Percentiles rank a stretch among this genome's conserved stretches.
phyloP scores from a whole-genome alignment of 2,329 filamentous ascomycete species.

The Bipolaris sorokiniana region DNA sequence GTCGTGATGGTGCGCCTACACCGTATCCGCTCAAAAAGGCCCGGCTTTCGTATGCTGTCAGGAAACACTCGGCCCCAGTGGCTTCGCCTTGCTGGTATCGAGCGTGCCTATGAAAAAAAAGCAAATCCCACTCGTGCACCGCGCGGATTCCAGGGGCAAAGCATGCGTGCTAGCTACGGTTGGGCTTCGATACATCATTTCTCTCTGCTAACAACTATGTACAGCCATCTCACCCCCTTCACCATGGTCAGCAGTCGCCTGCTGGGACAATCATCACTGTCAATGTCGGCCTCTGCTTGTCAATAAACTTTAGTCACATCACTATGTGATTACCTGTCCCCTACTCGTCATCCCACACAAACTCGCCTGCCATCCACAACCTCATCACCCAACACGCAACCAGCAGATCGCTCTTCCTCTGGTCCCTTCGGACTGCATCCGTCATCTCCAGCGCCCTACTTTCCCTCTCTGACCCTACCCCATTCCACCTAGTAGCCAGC shows the following conservation, averaged over 20 bases:
- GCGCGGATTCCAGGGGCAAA: background rate
- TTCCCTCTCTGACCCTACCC: background rate
- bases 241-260: too few species aligned
- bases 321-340: background rate
- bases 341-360: slow-evolving; percentile 22
- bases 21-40: background rate
- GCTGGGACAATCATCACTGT: too few species aligned
- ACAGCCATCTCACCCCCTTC: too few species aligned
- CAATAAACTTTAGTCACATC: background rate
- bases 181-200: background rate
- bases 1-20: slow-evolving; percentile 11
- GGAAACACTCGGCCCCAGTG: background rate
- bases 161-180: background rate
- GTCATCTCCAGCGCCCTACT: slow-evolving; percentile 18
- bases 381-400: slow-evolving; percentile 37
- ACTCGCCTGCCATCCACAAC: slow-evolving; percentile 27
- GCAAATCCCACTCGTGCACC: background rate
- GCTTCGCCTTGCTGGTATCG: slow-evolving; percentile 1
- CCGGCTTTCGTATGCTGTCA: background rate
- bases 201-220: background rate
- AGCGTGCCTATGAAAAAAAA: background rate
- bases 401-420: slow-evolving; percentile 26
- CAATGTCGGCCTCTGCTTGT: background rate
- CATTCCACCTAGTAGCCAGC: background rate
- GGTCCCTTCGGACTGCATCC: slow-evolving; percentile 11